Conservation (phyloP, 2,329 filamentous ascomycete species). For the Penicillium italicum region DNA sequence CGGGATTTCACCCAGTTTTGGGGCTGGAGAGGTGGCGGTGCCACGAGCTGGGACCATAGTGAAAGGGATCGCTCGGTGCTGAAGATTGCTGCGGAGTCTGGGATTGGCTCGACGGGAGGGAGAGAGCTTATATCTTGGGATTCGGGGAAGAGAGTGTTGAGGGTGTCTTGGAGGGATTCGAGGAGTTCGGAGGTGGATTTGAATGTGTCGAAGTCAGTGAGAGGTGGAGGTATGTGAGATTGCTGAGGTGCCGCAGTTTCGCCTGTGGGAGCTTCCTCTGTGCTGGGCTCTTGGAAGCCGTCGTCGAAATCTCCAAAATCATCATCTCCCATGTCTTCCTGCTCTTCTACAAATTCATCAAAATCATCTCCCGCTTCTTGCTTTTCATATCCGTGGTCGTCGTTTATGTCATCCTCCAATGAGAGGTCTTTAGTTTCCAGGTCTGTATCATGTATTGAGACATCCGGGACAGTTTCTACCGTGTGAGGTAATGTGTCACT, state of each 20-base stretch:
- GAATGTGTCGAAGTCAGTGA: constrained; percentile 54
- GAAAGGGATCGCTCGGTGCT: constrained; percentile 82
- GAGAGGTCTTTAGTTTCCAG: constrained; percentile 46
- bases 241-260: constrained; percentile 19
- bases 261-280: constrained; percentile 25
- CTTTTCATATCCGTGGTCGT: constrained; percentile 41
- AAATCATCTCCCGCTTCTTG: constrained; percentile 60
- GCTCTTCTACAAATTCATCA: constrained; percentile 52
- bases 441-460: constrained; percentile 49
- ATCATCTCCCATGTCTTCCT: constrained; percentile 49
- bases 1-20: constrained; percentile 97
- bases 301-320: constrained; percentile 65
- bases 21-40: constrained; percentile 87
- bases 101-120: constrained; percentile 39
- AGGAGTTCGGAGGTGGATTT: constrained; percentile 41
- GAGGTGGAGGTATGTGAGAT: constrained; percentile 34
- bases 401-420: constrained; percentile 52
- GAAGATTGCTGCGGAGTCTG: constrained; percentile 59
- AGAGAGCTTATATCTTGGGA: constrained; percentile 37
- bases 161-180: constrained; percentile 35
- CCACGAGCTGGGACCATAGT: constrained; percentile 93
- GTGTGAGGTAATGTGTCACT: constrained; percentile 45
- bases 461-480: constrained; percentile 43
- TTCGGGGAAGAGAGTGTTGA: constrained; percentile 45
- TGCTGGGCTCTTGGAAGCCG: constrained; percentile 56